Base-by-base conservation (phyloP, 257 asterid species). In the Gentiana dahurica region DNA sequence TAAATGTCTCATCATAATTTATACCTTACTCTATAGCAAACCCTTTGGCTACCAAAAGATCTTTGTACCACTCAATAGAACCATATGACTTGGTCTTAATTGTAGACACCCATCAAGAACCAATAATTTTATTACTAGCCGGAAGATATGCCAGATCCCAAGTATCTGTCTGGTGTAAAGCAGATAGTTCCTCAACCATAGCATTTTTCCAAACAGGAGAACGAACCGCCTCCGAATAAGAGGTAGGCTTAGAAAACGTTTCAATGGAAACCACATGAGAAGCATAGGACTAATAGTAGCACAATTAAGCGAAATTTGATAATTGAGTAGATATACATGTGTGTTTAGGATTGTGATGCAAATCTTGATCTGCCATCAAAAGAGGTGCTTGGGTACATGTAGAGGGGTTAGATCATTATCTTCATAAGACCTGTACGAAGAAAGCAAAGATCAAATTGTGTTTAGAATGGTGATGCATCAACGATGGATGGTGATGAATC, bases 1-100 rank as follows among this genome's bases (percentile, higher is more conserved):
- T 32, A 41, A 62, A 62, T 33, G 53, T 43, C 33, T 41, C 52
- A 10, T 52, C 55, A 62, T 62, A 53, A 62, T 62, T 51, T 11
- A 62, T 53, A 44, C 41, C 45, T 11, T 62, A 53, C 11, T 35
- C 35, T 4, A 15, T 15, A 5, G 60, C 12, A 10, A 36, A 62
- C 15, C 38, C 37, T 12, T 52, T 33, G 6, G 60, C 60, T 15
- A 53, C 34, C 24, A 62, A 54, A 3, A 8, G 59, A 1, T 51
- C 60, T 44, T 62, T 62, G 49, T 52, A 12, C 10, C 35, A 8
- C 67, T 62, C 53, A 45, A 53, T 32, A 2, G 53, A 62, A 6
- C 52, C n/a, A 47, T 62, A 8, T 37, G 32, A 53, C 12, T 43
- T 62, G 1, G 55, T 41, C 53, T 53, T 62, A 1, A 53, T 43